phyloP scores from a whole-genome alignment of 1,284 basidiomycete species.

The Sparassis latifolia region DNA sequence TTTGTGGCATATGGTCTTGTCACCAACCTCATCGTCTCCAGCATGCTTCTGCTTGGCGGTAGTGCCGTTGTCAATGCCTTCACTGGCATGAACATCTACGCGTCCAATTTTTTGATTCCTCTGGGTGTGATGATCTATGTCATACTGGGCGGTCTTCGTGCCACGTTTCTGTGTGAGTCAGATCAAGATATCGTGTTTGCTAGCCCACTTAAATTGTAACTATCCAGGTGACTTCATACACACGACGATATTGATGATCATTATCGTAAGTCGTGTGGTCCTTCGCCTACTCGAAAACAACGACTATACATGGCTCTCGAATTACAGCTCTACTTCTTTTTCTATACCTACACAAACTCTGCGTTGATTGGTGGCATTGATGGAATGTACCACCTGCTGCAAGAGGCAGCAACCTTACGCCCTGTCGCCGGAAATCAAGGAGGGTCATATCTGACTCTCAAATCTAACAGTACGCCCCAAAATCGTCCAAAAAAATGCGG shows the following conservation, averaged over 20 bases:
- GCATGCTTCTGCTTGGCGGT: constrained; percentile 18
- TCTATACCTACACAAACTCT: constrained; percentile 24
- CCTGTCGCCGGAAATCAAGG: constrained; percentile 31
- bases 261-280: constrained; percentile 12
- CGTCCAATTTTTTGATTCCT: constrained; percentile 18
- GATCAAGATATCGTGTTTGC: constrained; percentile 3
- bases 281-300: no score
- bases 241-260: constrained; percentile 27
- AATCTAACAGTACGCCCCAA: constrained; percentile 15
- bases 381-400: constrained; percentile 26
- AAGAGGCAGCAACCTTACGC: constrained; percentile 17
- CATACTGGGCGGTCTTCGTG: constrained; percentile 11
- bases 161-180: constrained; percentile 8
- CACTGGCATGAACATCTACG: constrained; percentile 38
- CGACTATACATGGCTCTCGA: constrained; percentile 12
- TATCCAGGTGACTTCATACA: constrained; percentile 24
- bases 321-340: constrained; percentile 12
- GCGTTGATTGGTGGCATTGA: constrained; percentile 23
- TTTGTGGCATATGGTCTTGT: constrained; percentile 23
- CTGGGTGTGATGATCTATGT: constrained; percentile 15
- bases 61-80: constrained; percentile 36
- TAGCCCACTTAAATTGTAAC: constrained; percentile 25
- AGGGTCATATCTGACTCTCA: constrained; percentile 34
- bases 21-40: constrained; percentile 2
- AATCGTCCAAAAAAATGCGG: constrained; percentile 5